phyloP scores from a whole-genome alignment of 805 yeast genomes.

The Nakazawaea ernobii region DNA sequence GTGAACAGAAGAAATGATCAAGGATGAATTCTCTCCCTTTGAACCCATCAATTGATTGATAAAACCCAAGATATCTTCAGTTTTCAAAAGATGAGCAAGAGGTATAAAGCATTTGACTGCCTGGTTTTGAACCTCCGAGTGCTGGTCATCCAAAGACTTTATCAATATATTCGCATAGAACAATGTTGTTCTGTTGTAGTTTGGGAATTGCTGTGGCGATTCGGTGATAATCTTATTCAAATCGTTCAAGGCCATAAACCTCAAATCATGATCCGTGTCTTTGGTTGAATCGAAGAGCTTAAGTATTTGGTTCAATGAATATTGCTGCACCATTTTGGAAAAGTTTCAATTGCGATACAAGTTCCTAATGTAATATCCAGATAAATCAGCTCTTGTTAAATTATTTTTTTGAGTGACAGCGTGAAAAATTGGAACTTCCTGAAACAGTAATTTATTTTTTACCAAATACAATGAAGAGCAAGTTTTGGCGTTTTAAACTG shows the following conservation, averaged over 20 bases:
- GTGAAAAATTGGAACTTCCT: neutral
- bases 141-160: constrained; percentile 44
- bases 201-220: constrained; percentile 20
- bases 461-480: neutral
- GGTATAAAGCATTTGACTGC: constrained; percentile 49
- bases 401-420: neutral
- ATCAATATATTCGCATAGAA: constrained; percentile 9
- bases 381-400: neutral
- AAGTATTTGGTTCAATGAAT: constrained; percentile 13
- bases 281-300: constrained; percentile 37
- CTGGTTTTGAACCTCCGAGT: constrained; percentile 70
- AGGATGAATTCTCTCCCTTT: constrained; percentile 13
- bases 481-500: neutral
- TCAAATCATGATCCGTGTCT: constrained; percentile 73
- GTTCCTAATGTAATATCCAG: neutral
- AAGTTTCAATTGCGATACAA: constrained; percentile 1
- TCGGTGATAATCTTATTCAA: constrained; percentile 35
- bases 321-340: constrained; percentile 1
- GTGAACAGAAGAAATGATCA: constrained; percentile 42
- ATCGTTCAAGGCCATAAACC: constrained; percentile 84
- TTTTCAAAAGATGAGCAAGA: constrained; percentile 31
- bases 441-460: neutral
- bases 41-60: constrained; percentile 18
- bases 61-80: constrained; percentile 26
- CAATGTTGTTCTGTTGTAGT: neutral